phyloP scores from a whole-genome alignment of 179 eudicot species.

The Nepenthes alata region DNA sequence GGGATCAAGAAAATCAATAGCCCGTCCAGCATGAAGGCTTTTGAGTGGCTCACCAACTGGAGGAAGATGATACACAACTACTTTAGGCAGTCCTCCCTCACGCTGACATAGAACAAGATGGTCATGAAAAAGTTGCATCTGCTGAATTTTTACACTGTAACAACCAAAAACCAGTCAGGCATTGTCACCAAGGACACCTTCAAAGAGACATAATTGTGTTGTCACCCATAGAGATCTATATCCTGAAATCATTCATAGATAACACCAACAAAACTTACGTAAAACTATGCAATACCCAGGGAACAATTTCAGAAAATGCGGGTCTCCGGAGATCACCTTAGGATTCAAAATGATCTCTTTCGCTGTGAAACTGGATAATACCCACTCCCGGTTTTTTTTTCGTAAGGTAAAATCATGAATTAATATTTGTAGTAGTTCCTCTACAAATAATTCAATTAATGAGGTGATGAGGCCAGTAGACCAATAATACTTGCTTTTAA shows the following conservation, averaged over 20 bases:
- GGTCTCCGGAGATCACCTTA: too few species aligned
- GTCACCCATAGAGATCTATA: background rate
- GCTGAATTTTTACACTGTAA: constrained; percentile 68
- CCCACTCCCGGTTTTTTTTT: too few species aligned
- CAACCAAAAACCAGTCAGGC: constrained; percentile 1
- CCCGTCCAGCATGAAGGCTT: constrained; percentile 45
- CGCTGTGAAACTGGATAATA: too few species aligned
- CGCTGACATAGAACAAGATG: constrained; percentile 78
- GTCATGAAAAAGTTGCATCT: constrained; percentile 47
- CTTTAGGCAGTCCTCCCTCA: constrained; percentile 52
- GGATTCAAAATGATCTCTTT: too few species aligned
- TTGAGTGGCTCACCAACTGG: constrained; percentile 52
- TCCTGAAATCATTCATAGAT: background rate
- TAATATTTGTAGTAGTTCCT: too few species aligned
- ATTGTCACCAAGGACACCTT: background rate
- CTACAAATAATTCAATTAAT: too few species aligned
- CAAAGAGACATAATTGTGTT: background rate
- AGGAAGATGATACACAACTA: constrained; percentile 61
- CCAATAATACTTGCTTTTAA: too few species aligned
- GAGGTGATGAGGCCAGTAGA: too few species aligned
- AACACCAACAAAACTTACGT: too few species aligned
- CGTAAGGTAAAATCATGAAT: too few species aligned
- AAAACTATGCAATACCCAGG: too few species aligned
- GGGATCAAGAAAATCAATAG: constrained; percentile 75
- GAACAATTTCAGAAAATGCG: too few species aligned